Percentiles rank a stretch among this genome's conserved stretches.
phyloP scores from a whole-genome alignment of 371 early-diverging fungal species.

The Syncephalastrum racemosum region DNA sequence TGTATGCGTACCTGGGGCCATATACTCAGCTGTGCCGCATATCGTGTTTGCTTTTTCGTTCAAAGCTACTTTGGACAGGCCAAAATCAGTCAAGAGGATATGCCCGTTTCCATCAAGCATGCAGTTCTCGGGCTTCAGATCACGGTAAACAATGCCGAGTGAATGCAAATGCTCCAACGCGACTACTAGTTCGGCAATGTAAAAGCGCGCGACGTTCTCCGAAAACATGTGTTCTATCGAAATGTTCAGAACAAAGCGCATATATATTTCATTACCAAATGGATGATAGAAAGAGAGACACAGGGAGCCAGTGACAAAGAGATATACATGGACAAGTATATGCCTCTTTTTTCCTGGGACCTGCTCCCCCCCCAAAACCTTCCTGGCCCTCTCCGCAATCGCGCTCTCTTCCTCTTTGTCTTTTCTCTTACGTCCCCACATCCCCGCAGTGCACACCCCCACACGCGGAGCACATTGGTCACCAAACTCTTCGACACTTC shows the following conservation, averaged over 20 bases:
- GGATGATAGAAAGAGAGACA: not conserved
- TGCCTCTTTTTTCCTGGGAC: too few species aligned
- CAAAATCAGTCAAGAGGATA: slow-evolving; percentile 92
- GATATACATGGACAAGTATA: slow-evolving; percentile 7
- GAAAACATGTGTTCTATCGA: slow-evolving; percentile 79
- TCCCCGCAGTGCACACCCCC: too few species aligned
- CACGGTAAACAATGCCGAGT: slow-evolving; percentile 85
- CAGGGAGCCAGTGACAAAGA: too few species aligned
- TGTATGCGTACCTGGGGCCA: slow-evolving; percentile 69
- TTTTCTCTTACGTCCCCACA: too few species aligned
- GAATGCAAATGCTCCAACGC: slow-evolving; percentile 89
- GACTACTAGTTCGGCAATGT: slow-evolving; percentile 83
- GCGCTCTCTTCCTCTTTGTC: too few species aligned
- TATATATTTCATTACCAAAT: not conserved
- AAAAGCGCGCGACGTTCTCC: slow-evolving; percentile 77
- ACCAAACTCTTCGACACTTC: not conserved
- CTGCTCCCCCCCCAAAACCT: too few species aligned
- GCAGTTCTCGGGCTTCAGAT: slow-evolving; percentile 92
- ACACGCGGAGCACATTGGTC: not conserved
- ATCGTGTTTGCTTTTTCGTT: slow-evolving; percentile 72
- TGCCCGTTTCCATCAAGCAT: slow-evolving; percentile 79
- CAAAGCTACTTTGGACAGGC: slow-evolving; percentile 80
- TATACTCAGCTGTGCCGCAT: slow-evolving; percentile 91
- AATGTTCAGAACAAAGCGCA: not conserved
- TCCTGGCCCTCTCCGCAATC: too few species aligned